These are phyloP conservation scores for Leishmania braziliensis DNA, from an alignment of 208 protist genomes.

Conservation along the genomic window DNA sequence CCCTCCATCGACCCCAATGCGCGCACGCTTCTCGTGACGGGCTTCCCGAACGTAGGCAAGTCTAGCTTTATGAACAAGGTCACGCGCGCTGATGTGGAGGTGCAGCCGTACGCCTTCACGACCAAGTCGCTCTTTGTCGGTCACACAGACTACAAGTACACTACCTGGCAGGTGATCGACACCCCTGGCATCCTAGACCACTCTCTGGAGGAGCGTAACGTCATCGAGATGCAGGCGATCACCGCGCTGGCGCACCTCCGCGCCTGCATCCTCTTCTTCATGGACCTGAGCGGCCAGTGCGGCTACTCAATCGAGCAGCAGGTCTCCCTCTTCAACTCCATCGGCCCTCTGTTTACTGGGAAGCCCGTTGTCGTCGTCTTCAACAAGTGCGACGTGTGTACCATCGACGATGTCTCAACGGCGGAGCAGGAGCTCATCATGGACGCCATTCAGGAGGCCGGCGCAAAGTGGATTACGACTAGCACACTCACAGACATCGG, in stretches of 20 bases:
- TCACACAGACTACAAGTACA: slow-evolving; percentile 99
- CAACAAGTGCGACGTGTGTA: slow-evolving; percentile 99
- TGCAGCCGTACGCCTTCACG: slow-evolving; percentile 99
- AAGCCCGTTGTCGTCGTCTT: slow-evolving; percentile 99
- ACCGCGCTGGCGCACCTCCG: slow-evolving; percentile 98
- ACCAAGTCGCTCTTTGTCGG: slow-evolving; percentile 99
- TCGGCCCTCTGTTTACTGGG: slow-evolving; percentile 99
- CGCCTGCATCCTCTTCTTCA: slow-evolving; percentile 98
- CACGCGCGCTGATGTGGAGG: slow-evolving; percentile 99
- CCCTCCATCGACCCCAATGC: slow-evolving; percentile 99
- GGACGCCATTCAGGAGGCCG: slow-evolving; percentile 78
- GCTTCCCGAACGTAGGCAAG: slow-evolving; percentile 99
- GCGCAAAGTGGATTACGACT: slow-evolving; percentile 92
- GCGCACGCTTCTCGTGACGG: slow-evolving; percentile 97
- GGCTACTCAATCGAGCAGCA: slow-evolving; percentile 98
- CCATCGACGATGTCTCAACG: slow-evolving; percentile 85
- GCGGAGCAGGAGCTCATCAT: slow-evolving; percentile 91
- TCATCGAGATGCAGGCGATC: slow-evolving; percentile 99
- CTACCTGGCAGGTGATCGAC: slow-evolving; percentile 99
- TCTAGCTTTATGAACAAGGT: slow-evolving; percentile 99
- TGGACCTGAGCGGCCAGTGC: slow-evolving; percentile 99
- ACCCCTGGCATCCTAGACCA: slow-evolving; percentile 99
- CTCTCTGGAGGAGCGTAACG: slow-evolving; percentile 99
- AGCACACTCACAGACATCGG: slow-evolving; percentile 96
- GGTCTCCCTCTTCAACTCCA: slow-evolving; percentile 97